phyloP scores from a whole-genome alignment of 2,329 filamentous ascomycete genomes.

The Botrytis paeoniae region DNA sequence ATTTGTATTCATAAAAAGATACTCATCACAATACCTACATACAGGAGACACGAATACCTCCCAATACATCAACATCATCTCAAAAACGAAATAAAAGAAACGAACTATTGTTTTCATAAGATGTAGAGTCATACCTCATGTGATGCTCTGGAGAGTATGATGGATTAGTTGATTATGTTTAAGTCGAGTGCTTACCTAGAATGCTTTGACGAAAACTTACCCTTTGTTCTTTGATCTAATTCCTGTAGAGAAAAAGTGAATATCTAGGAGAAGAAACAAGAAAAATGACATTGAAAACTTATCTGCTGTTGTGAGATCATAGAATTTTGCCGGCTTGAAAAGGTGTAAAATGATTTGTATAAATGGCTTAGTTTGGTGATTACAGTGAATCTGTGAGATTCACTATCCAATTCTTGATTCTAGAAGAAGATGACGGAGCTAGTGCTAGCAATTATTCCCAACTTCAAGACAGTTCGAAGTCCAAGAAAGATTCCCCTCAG shows the following conservation, averaged over 20 bases:
- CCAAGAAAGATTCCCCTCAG: neutral
- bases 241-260: neutral
- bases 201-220: neutral
- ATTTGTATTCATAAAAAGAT: too few species aligned
- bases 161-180: neutral
- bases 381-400: too few species aligned
- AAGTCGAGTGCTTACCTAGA: fast-evolving
- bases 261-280: fast-evolving
- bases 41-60: fast-evolving
- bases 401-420: too few species aligned
- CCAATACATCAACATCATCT: neutral
- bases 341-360: neutral
- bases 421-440: too few species aligned
- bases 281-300: neutral
- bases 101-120: neutral
- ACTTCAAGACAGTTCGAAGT: too few species aligned
- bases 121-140: neutral
- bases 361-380: too few species aligned
- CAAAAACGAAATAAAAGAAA: neutral
- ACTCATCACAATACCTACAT: fast-evolving
- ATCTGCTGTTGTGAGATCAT: neutral
- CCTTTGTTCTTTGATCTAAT: neutral
- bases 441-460: too few species aligned
- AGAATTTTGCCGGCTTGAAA: neutral
- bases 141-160: neutral